Base-by-base conservation (phyloP, 2,329 filamentous ascomycete genomes). In the Aphanoascus verrucosus region DNA sequence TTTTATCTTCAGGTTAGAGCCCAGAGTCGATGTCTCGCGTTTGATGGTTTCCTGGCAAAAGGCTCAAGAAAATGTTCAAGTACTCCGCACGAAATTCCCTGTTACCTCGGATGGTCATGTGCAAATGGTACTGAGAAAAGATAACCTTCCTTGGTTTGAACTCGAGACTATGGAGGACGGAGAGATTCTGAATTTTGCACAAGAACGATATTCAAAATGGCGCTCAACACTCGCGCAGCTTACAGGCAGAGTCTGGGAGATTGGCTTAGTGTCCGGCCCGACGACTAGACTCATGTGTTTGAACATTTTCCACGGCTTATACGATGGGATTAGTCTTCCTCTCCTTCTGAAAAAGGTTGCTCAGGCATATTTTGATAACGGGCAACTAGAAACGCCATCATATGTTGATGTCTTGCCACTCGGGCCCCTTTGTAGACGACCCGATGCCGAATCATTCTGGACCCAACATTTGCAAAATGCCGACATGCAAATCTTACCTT, bases 261-360 rank as follows among this genome's bases (percentile, higher is more conserved):
- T 68, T 15, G 62, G 64, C 14, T 47, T 70, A 5, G 54, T 64
- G 5, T 61, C 59, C 23, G 63, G 63, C 8, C 57, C 64, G 4
- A 53, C 57, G 1, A 58, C 58, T 12, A 62, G 61, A 5, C 57
- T 74, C 0, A 67, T 94, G 32, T 68, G 75, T 1, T 62, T 94
- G 1, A 78, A 85, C 44, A 82, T 94, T 0, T 94, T 95, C 68
- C 90, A 96, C 64, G 88, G 80, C 0, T 67, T 95, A 0, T 96
- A 96, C 61, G 90, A 96, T 67, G 90, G 88, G 1, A 84, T 79
- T 58, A 91, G 88, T 56, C 77, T 94, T 38, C 75, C 78, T 1
- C 66, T 88, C 20, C 75, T 94, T 38, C 74, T 94, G 17, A 65
- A 77, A 2, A 69, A 75, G 17, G 73, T 94, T 2, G 68, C 72